phyloP scores from a whole-genome alignment of 805 yeast species.

The Metschnikowia arizonensis region DNA sequence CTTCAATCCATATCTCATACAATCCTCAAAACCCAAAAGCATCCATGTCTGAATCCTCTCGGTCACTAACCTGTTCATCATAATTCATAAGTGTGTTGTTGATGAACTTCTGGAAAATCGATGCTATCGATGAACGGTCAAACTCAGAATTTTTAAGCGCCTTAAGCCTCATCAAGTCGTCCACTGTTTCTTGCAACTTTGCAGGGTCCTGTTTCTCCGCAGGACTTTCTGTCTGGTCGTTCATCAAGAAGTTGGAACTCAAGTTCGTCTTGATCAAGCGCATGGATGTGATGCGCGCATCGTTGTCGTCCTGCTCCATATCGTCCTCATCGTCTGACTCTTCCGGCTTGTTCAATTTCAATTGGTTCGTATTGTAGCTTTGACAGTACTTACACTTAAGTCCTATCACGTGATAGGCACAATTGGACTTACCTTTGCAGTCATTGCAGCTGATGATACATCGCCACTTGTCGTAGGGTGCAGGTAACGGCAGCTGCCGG shows the following conservation, averaged over 20 bases:
- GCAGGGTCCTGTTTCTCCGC: background rate
- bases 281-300: slow-evolving; percentile 23
- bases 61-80: background rate
- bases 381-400: slow-evolving; percentile 81
- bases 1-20: slow-evolving; percentile 13
- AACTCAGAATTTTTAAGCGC: slow-evolving; percentile 20
- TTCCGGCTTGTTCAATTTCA: slow-evolving; percentile 65
- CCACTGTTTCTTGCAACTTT: slow-evolving; percentile 27
- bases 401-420: slow-evolving; percentile 79
- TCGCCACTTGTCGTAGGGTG: slow-evolving; percentile 72
- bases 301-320: slow-evolving; percentile 13
- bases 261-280: slow-evolving; percentile 33
- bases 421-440: slow-evolving; percentile 77
- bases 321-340: slow-evolving; percentile 47
- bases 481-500: slow-evolving; percentile 68
- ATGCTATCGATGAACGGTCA: slow-evolving; percentile 33
- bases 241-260: slow-evolving; percentile 36
- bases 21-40: slow-evolving; percentile 12
- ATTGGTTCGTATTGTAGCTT: slow-evolving; percentile 81
- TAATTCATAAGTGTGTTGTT: slow-evolving; percentile 23
- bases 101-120: slow-evolving; percentile 37
- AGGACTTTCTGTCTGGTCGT: slow-evolving; percentile 15
- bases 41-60: slow-evolving; percentile 6
- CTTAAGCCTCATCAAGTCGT: slow-evolving; percentile 25
- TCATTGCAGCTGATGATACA: slow-evolving; percentile 79